Conservation (phyloP, 176 grass and related monocot genomes). For the Cenchrus fungigraminus region DNA sequence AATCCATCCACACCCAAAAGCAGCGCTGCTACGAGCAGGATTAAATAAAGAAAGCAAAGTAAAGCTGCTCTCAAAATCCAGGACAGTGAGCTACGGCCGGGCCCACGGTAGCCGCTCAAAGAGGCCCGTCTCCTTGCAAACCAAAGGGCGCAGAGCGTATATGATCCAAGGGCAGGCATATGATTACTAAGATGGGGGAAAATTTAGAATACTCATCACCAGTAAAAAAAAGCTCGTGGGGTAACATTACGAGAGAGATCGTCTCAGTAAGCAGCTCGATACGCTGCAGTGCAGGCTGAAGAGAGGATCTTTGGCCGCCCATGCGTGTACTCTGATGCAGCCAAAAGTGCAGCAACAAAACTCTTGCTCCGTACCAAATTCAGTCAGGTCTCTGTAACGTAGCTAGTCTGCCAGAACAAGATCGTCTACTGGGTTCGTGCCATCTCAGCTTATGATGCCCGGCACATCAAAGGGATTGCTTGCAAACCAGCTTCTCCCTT, state of each 20-base stretch:
- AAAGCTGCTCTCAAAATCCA: slow-evolving; percentile 32
- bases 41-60: slow-evolving; percentile 7
- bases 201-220: slow-evolving; percentile 27
- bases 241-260: slow-evolving; percentile 5
- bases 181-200: slow-evolving; percentile 12
- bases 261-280: slow-evolving; percentile 20
- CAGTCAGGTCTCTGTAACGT: neutral
- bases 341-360: neutral
- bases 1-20: neutral
- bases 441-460: neutral
- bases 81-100: slow-evolving; percentile 43
- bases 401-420: neutral
- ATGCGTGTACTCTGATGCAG: slow-evolving; percentile 12
- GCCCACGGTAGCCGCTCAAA: slow-evolving; percentile 27
- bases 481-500: neutral
- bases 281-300: neutral
- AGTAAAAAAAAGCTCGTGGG: slow-evolving; percentile 3
- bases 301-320: neutral
- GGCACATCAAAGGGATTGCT: neutral
- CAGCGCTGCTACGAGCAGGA: neutral
- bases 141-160: slow-evolving; percentile 13
- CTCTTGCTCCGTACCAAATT: slow-evolving; percentile 6
- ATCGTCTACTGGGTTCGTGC: slow-evolving; percentile 5
- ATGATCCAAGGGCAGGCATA: neutral
- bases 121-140: slow-evolving; percentile 4